Percentiles rank a stretch among this genome's conserved stretches.
These are phyloP conservation scores for Elsinoe arachidis DNA, from an alignment of 2,329 filamentous ascomycete species.

Conservation along the genomic window DNA sequence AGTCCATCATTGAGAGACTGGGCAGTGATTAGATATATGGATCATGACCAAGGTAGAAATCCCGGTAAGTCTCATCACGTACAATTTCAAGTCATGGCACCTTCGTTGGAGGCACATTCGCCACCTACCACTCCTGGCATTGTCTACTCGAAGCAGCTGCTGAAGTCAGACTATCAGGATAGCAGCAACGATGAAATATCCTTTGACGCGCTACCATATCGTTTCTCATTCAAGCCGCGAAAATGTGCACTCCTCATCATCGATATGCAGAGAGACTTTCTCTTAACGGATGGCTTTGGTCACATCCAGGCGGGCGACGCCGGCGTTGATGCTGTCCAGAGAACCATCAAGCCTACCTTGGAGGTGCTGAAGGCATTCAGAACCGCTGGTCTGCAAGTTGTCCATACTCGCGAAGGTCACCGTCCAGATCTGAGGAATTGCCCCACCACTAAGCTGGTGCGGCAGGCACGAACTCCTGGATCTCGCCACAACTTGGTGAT, in stretches of 20 bases:
- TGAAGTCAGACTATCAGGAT: neutral
- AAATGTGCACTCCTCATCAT: slow-evolving; percentile 44
- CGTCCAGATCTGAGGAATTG: slow-evolving; percentile 45
- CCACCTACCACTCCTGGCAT: neutral
- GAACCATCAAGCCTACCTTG: slow-evolving; percentile 22
- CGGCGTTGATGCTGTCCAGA: slow-evolving; percentile 24
- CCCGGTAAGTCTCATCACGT: neutral
- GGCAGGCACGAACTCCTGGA: slow-evolving; percentile 40
- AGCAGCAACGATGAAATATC: neutral
- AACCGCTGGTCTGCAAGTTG: slow-evolving; percentile 35
- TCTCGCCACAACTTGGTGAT: slow-evolving; percentile 41
- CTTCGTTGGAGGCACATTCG: neutral
- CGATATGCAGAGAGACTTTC: slow-evolving; percentile 46
- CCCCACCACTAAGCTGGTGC: slow-evolving; percentile 42
- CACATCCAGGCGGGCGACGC: slow-evolving; percentile 40
- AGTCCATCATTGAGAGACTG: neutral
- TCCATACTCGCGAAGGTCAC: slow-evolving; percentile 45
- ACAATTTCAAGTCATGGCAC: neutral
- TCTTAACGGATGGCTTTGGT: slow-evolving; percentile 43
- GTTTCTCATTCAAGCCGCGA: slow-evolving; percentile 38
- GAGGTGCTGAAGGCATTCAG: slow-evolving; percentile 36
- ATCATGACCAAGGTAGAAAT: neutral
- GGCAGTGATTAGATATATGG: neutral
- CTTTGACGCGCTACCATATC: slow-evolving; percentile 32
- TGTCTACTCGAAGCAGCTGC: neutral